Evolutionary conservation across 495 filamentous ascomycete genomes (phyloP).

Genomic region (Penicillium silybi): DNA sequence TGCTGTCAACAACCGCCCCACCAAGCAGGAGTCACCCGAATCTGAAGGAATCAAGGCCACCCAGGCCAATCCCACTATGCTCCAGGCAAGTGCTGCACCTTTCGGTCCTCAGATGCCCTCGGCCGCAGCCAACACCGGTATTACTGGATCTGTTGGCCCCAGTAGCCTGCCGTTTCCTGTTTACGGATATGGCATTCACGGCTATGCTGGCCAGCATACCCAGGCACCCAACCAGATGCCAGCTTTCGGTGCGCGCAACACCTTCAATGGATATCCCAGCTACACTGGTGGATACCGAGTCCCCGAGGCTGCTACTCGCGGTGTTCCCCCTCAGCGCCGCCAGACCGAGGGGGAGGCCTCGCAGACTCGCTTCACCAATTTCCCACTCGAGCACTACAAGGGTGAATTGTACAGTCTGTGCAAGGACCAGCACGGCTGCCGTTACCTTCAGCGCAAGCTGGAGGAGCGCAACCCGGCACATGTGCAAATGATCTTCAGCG

Average conservation of each 20-base stretch:
- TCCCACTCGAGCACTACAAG: constrained; percentile 70
- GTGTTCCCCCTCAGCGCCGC: constrained; percentile 22
- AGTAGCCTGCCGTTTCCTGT: constrained; percentile 25
- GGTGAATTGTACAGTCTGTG: constrained; percentile 83
- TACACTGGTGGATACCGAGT: constrained; percentile 34
- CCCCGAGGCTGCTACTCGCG: constrained; percentile 27
- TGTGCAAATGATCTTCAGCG: constrained; percentile 86
- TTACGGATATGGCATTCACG: constrained; percentile 31
- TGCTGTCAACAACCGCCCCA: constrained; percentile 58
- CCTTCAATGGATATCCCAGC: constrained; percentile 25
- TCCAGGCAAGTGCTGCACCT: constrained; percentile 72
- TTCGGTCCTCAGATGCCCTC: constrained; percentile 52
- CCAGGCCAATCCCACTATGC: constrained; percentile 58
- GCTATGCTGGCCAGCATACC: constrained; percentile 27
- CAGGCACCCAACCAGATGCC: constrained; percentile 28
- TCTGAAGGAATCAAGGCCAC: constrained; percentile 39
- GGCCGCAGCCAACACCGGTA: constrained; percentile 11
- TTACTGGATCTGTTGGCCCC: constrained; percentile 16
- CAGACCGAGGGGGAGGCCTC: constrained; percentile 34
- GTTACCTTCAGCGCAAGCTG: constrained; percentile 94
- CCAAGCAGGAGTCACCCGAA: constrained; percentile 56
- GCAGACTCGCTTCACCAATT: constrained; percentile 65
- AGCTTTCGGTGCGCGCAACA: constrained; percentile 19
- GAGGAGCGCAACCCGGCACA: constrained; percentile 81
- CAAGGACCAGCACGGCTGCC: constrained; percentile 96